Percentiles rank a stretch among this genome's conserved stretches.
Conservation (phyloP, 1,284 basidiomycete genomes). For the Exobasidium cylindrosporum region DNA sequence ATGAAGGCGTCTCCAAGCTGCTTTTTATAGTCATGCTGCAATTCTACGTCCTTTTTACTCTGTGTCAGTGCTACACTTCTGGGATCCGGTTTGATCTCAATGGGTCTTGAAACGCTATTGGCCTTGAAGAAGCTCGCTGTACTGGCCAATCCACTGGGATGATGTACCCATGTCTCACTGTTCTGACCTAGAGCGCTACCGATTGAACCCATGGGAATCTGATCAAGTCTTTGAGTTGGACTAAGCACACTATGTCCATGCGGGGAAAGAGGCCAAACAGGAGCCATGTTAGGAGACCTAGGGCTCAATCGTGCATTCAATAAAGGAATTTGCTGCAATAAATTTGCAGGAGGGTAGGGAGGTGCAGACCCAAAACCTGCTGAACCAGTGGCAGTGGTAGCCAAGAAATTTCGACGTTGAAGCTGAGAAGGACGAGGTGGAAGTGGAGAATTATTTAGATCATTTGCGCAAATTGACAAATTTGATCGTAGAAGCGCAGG, state of each 20-base stretch:
- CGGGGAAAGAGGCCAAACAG: not conserved
- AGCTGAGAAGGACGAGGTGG: not conserved
- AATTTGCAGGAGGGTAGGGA: not conserved
- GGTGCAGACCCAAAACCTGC: too few species aligned
- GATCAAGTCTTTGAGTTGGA: not conserved
- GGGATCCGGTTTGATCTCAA: constrained; percentile 14
- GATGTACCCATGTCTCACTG: not conserved
- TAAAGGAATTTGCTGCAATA: not conserved
- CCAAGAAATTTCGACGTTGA: constrained; percentile 3
- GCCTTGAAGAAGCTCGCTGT: not conserved
- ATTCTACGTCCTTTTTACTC: not conserved
- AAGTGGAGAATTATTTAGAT: not conserved
- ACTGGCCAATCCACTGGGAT: not conserved
- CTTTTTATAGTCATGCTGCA: not conserved
- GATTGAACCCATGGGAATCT: constrained; percentile 8
- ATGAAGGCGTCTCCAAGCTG: not conserved
- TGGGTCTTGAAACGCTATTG: not conserved
- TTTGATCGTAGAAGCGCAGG: not conserved
- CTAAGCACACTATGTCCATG: not conserved
- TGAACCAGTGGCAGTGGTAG: not conserved
- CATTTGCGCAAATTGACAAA: not conserved
- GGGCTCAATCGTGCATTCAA: not conserved
- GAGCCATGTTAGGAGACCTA: not conserved
- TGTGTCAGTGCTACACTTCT: not conserved
- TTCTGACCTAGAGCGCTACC: not conserved